phyloP scores from a whole-genome alignment of 1,139 yeast genomes.

The Sugiyamaella castrensis region DNA sequence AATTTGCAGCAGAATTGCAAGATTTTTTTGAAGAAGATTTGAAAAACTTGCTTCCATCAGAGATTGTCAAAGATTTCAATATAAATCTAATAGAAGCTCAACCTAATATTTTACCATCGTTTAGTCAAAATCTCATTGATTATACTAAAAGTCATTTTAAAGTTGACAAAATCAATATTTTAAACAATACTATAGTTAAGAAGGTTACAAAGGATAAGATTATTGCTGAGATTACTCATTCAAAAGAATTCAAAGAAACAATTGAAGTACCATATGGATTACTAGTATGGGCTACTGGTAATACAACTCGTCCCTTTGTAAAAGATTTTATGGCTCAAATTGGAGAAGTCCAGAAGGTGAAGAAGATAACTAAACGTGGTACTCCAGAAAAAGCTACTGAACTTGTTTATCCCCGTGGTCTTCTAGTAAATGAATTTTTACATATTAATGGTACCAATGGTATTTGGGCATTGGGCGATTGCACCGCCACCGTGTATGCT shows the following conservation, averaged over 20 bases:
- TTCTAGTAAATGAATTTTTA: conserved; percentile 76
- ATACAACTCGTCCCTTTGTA: conserved; percentile 78
- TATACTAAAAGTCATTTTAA: conserved; percentile 80
- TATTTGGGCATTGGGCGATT: conserved; percentile 89
- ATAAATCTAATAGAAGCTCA: conserved; percentile 86
- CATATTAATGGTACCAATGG: conserved; percentile 81
- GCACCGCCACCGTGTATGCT: conserved; percentile 83
- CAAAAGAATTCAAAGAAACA: conserved; percentile 58
- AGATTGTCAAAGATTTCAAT: conserved; percentile 70
- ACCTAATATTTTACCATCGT: conserved; percentile 85
- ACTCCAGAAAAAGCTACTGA: too few species aligned
- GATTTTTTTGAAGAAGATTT: conserved; percentile 92
- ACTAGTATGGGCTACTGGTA: conserved; percentile 97
- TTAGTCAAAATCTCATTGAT: conserved; percentile 76
- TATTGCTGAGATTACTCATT: conserved; percentile 64
- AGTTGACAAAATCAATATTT: conserved; percentile 73
- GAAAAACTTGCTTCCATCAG: conserved; percentile 77
- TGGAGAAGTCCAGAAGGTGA: conserved; percentile 71
- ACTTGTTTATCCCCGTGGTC: conserved; percentile 52
- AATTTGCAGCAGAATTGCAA: conserved; percentile 91
- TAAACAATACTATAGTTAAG: conserved; percentile 83
- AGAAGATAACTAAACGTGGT: conserved; percentile 43
- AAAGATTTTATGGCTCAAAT: conserved; percentile 63
- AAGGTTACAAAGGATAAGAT: conserved; percentile 68
- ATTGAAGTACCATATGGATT: conserved; percentile 82